Evolutionary conservation across 805 yeast genomes (phyloP).

Genomic region (Wickerhamiella spandovensis): DNA sequence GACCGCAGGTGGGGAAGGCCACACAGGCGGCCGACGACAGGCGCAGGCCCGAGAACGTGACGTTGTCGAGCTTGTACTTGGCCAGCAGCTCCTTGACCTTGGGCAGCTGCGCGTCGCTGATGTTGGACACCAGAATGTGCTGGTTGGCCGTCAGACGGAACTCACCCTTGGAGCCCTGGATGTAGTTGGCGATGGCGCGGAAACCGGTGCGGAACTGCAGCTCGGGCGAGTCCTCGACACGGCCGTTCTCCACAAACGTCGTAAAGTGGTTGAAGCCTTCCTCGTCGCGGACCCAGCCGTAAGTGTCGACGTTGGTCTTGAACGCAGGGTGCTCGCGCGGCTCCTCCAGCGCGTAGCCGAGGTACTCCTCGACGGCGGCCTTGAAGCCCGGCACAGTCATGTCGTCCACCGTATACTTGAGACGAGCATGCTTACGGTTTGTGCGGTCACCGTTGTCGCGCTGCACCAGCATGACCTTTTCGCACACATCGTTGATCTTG

Average conservation of each 20-base stretch:
- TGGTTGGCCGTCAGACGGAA: constrained; percentile 95
- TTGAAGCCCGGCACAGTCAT: constrained; percentile 80
- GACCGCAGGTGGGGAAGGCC: constrained; percentile 96
- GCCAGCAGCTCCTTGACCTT: constrained; percentile 50
- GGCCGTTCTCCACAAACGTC: constrained; percentile 88
- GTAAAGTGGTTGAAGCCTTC: constrained; percentile 79
- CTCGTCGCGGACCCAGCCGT: constrained; percentile 82
- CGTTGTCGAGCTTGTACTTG: constrained; percentile 70
- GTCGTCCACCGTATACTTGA: constrained; percentile 92
- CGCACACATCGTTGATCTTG: constrained; percentile 65
- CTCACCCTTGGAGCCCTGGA: constrained; percentile 47
- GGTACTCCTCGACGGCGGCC: constrained; percentile 64
- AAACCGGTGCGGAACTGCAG: constrained; percentile 83
- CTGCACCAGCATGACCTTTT: constrained; percentile 85
- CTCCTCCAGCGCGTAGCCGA: constrained; percentile 63
- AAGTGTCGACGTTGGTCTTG: constrained; percentile 77
- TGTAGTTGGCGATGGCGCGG: constrained; percentile 57
- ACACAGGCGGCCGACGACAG: constrained; percentile 93
- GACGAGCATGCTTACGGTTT: constrained; percentile 94
- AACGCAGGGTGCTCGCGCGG: constrained; percentile 56
- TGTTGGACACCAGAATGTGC: constrained; percentile 65
- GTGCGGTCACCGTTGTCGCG: constrained; percentile 90
- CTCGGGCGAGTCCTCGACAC: constrained; percentile 86
- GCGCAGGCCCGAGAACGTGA: constrained; percentile 70
- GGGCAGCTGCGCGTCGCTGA: constrained; percentile 54